phyloP scores from a whole-genome alignment of 225 moss, liverwort and hornwort genomes.

The Straminergon stramineum region DNA sequence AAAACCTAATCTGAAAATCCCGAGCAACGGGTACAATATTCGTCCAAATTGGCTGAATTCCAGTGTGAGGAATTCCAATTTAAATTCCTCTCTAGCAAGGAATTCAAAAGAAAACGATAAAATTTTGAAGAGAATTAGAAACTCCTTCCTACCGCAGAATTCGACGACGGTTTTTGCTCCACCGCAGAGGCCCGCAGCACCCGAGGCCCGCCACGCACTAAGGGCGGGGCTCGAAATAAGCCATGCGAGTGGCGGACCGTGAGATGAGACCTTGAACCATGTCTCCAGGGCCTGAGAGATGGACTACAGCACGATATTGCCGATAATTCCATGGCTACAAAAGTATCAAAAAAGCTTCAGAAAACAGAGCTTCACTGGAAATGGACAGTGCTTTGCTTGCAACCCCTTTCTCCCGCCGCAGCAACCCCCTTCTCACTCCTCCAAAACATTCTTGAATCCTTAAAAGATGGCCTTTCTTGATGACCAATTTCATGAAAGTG shows the following conservation, averaged over 20 bases:
- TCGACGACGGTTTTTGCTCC: conserved; percentile 1
- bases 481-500: background rate
- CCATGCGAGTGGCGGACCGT: background rate
- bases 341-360: background rate
- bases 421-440: background rate
- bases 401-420: background rate
- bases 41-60: background rate
- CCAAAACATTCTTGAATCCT: background rate
- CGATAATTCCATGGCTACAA: conserved; percentile 19
- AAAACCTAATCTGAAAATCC: background rate
- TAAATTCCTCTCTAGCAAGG: background rate
- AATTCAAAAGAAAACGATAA: background rate
- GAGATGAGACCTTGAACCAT: background rate
- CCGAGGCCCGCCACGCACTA: background rate
- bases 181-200: background rate
- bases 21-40: background rate
- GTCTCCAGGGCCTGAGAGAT: background rate
- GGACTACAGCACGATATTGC: background rate
- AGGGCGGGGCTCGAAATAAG: background rate
- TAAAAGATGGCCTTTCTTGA: background rate
- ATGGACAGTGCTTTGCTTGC: background rate
- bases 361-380: background rate
- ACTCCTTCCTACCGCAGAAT: background rate
- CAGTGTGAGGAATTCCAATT: background rate
- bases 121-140: background rate